A percentile compares a stretch with the other conserved stretches of the same genome.
Conservation (phyloP, 2,329 filamentous ascomycete genomes). For the Blastomyces parvus region DNA sequence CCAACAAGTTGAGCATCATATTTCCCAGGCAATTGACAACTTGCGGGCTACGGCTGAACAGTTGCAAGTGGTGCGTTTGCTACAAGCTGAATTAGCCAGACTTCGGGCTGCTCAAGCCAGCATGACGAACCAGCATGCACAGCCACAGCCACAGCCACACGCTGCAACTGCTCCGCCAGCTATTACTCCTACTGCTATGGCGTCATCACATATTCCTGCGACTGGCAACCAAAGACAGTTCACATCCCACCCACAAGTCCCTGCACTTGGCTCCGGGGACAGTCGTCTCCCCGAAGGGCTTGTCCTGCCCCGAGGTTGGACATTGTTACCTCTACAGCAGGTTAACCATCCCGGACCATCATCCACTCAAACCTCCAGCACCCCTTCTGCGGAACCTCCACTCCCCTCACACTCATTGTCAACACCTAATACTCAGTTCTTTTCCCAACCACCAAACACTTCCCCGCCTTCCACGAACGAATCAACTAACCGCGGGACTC, state of each 20-base stretch:
- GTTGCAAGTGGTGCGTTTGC: conserved; percentile 54
- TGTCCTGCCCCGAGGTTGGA: conserved; percentile 45
- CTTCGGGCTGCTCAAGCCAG: conserved; percentile 46
- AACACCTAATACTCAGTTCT: neutral
- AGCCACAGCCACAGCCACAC: conserved; percentile 5
- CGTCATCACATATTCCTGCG: conserved; percentile 13
- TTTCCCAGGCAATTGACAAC: conserved; percentile 56
- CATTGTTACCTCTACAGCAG: conserved; percentile 38
- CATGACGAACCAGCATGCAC: conserved; percentile 9
- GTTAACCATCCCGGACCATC: conserved; percentile 14
- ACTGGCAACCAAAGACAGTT: conserved; percentile 23
- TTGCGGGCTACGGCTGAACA: conserved; percentile 59
- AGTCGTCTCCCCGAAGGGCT: conserved; percentile 43
- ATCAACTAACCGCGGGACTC: neutral
- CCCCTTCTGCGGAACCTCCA: neutral
- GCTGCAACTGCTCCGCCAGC: conserved; percentile 7
- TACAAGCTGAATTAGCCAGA: conserved; percentile 58
- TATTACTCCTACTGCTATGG: conserved; percentile 6
- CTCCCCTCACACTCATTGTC: neutral
- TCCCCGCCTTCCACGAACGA: neutral
- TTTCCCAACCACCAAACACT: neutral
- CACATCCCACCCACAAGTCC: conserved; percentile 22
- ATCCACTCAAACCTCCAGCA: neutral
- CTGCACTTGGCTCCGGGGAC: conserved; percentile 34
- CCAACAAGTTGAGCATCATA: conserved; percentile 56